Conservation (phyloP, 1,139 yeast species). For the Taphrina flavorubra region DNA sequence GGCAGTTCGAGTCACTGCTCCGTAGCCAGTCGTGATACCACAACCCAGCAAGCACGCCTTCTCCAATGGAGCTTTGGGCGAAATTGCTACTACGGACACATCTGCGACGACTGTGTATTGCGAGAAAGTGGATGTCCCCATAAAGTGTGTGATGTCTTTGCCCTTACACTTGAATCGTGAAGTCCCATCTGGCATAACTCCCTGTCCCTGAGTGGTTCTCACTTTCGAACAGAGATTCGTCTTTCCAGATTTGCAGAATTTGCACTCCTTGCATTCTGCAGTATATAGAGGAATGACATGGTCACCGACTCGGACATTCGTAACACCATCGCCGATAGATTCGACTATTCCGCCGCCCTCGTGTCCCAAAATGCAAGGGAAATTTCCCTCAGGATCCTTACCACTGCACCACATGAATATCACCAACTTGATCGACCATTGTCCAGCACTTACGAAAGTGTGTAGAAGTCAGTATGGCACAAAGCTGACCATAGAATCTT, state of each 20-base stretch:
- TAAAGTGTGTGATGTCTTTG: constrained; percentile 80
- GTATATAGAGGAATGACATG: constrained; percentile 91
- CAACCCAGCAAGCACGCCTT: constrained; percentile 93
- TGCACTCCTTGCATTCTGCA: constrained; percentile 94
- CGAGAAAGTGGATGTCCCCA: constrained; percentile 97
- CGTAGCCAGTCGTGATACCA: constrained; percentile 98
- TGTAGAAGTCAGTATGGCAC: constrained; percentile 98
- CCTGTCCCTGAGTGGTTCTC: constrained; percentile 89
- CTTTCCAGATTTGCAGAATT: constrained; percentile 92
- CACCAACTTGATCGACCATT: too few species aligned
- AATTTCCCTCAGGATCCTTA: constrained; percentile 93
- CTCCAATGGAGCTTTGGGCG: constrained; percentile 80
- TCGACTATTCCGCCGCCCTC: constrained; percentile 98
- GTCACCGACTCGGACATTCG: constrained; percentile 84
- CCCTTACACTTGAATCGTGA: constrained; percentile 80
- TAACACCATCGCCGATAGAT: constrained; percentile 89
- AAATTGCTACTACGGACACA: constrained; percentile 93
- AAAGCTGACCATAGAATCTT: constrained; percentile 88
- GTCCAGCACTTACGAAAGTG: constrained; percentile 60
- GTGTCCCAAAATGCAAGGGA: constrained; percentile 87
- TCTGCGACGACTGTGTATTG: constrained; percentile 98
- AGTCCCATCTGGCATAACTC: constrained; percentile 96
- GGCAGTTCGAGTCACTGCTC: constrained; percentile 96
- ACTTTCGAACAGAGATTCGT: constrained; percentile 92
- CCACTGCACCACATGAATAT: constrained; percentile 55